Conservation (phyloP, 73 alveolate genomes). For the Tetrahymena borealis region DNA sequence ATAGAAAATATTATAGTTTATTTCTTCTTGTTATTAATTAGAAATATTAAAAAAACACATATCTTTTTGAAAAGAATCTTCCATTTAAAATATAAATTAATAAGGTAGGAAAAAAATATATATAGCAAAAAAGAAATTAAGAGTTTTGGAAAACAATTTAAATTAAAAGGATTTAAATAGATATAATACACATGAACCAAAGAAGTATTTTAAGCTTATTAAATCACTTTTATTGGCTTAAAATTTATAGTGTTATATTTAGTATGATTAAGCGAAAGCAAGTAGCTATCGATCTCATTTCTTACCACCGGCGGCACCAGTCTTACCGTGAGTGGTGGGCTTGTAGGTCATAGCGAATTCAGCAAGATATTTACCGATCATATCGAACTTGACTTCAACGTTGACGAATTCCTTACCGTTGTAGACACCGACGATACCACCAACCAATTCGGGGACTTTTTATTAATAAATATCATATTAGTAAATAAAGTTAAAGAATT, state of each 20-base stretch:
- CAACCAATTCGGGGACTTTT: slow-evolving; percentile 85
- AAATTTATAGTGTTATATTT: not conserved
- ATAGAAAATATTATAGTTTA: no score
- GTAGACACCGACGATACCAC: slow-evolving; percentile 86
- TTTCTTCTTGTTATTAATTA: no score
- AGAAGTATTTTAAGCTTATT: not conserved
- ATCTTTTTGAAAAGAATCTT: no score
- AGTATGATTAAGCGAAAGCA: not conserved
- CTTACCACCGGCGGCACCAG: slow-evolving; percentile 72
- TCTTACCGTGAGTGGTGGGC: slow-evolving; percentile 66
- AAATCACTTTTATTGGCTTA: not conserved
- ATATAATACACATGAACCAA: not conserved
- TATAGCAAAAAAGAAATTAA: not conserved
- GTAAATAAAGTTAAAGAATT: not conserved
- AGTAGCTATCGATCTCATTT: not conserved
- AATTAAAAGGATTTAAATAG: not conserved
- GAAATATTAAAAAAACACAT: no score
- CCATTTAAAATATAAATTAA: not conserved
- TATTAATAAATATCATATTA: not conserved
- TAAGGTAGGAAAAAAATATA: no score
- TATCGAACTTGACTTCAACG: slow-evolving; percentile 92
- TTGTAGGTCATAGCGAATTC: slow-evolving; percentile 65
- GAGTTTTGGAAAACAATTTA: not conserved
- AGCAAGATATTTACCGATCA: slow-evolving; percentile 83
- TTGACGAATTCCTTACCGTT: slow-evolving; percentile 82